phyloP scores from a whole-genome alignment of 1,284 basidiomycete genomes.

The Naganishia liquefaciens region DNA sequence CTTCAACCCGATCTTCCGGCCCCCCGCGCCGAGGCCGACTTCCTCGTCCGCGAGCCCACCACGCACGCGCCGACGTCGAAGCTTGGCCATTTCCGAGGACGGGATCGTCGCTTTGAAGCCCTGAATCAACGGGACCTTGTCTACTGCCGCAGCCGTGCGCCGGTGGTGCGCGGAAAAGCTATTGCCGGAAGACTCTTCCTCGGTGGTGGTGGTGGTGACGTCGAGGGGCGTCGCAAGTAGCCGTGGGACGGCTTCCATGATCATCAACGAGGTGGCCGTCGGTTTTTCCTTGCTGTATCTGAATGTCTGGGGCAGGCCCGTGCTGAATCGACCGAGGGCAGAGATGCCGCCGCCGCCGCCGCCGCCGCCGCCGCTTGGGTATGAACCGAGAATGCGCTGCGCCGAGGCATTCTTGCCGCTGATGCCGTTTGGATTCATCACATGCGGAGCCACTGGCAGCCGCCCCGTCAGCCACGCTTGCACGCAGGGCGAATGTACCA shows the following conservation, averaged over 20 bases:
- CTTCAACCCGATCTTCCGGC: slow-evolving; percentile 73
- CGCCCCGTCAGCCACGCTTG: slow-evolving; percentile 1
- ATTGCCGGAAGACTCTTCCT: not conserved
- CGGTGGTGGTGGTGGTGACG: not conserved
- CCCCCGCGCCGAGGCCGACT: slow-evolving; percentile 59
- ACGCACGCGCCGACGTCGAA: slow-evolving; percentile 71
- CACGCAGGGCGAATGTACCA: not conserved
- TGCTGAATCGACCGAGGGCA: slow-evolving; percentile 13
- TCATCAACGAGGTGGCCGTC: slow-evolving; percentile 62
- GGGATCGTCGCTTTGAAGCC: slow-evolving; percentile 92
- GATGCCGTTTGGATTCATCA: slow-evolving; percentile 84
- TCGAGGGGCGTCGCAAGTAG: slow-evolving; percentile 33
- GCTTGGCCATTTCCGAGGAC: slow-evolving; percentile 73
- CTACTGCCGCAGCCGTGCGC: not conserved
- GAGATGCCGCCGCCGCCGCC: not conserved
- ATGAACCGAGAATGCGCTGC: slow-evolving; percentile 39
- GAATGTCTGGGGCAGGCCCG: slow-evolving; percentile 23
- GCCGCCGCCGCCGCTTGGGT: too few relatives aligned
- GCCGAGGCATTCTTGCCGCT: slow-evolving; percentile 64
- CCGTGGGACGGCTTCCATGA: slow-evolving; percentile 28
- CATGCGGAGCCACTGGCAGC: slow-evolving; percentile 73
- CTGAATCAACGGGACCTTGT: slow-evolving; percentile 67
- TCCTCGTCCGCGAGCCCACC: slow-evolving; percentile 58
- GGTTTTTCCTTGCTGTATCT: slow-evolving; percentile 41
- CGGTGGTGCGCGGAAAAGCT: not conserved